Base-by-base conservation (phyloP, 2,329 filamentous ascomycete species). In the Penicillium paneum region DNA sequence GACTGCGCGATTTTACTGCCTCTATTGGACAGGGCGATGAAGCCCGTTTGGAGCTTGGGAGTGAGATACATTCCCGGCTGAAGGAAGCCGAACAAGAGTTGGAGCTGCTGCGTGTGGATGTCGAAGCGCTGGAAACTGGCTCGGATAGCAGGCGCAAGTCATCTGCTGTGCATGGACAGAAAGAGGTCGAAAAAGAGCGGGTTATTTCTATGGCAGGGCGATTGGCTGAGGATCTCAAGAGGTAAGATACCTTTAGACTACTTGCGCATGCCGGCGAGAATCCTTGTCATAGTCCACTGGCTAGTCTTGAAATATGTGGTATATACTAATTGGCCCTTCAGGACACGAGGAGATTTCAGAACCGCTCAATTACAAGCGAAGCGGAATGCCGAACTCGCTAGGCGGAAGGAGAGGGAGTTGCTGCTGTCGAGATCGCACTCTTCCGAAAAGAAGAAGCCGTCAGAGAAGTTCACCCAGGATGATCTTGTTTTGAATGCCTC, bases 31-130 rank as follows among this genome's bases (percentile, higher is more conserved):
- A 89, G 82, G 79, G 88, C 80, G 74, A 86, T 78, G 81, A 84
- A 59, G 79, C 80, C 6, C 84, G 87, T 52, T 72, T 86, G 19
- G 91, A 96, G 74, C 82, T 97, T 32, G 84, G 85, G 60, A 80
- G 83, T 21, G 91, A 97, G 71, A 96, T 97, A 59, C 86, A 88
- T 62, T 85, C 90, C 66, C 82, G 83, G 17, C 74, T 97, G 57
- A 87, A 90, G 63, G 86, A 89, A 54, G 83, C 89, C 46, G 87
- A 95, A 64, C 90, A 95, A 59, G 90, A 96, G 55, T 82, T 94
- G 60, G 92, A 96, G 71, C 74, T 94, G 17, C 69, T 97, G 32
- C 79, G 79, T 44, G 90, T 94, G 68, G 91, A 96, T 66, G 81
- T 90, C 28, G 83, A 88, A 57, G 90, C 90, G 64, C 74, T 91